Percentiles rank a stretch among this genome's conserved stretches.
Evolutionary conservation across 2,329 filamentous ascomycete genomes (phyloP).

Genomic region (Fusarium hainanense): DNA sequence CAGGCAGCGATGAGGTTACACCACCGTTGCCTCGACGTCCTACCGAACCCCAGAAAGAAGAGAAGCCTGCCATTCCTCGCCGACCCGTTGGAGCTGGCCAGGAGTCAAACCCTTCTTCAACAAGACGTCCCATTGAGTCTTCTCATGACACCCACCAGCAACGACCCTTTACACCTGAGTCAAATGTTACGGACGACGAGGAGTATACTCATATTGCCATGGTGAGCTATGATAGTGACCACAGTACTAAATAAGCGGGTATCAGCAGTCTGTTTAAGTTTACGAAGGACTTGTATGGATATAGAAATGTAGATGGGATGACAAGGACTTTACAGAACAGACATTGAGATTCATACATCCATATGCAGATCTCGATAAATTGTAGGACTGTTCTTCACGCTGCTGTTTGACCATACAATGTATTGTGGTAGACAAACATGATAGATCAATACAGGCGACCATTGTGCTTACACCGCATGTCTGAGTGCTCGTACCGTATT

Average conservation of each 20-base stretch:
- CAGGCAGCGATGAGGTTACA: neutral
- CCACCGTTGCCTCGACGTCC: slow-evolving; percentile 33
- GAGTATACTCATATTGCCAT: slow-evolving; percentile 53
- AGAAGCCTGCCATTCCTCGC: slow-evolving; percentile 25
- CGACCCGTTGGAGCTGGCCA: slow-evolving; percentile 20
- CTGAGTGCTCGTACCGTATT: neutral
- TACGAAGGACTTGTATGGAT: neutral
- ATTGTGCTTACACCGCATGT: neutral
- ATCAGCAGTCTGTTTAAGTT: neutral
- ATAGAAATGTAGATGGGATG: neutral
- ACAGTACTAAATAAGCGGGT: slow-evolving; percentile 14
- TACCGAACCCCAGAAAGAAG: slow-evolving; percentile 14
- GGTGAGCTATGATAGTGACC: slow-evolving; percentile 51
- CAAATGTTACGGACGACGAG: slow-evolving; percentile 49
- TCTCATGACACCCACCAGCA: slow-evolving; percentile 13
- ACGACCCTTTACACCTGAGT: slow-evolving; percentile 44
- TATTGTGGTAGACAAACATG: neutral
- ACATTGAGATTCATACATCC: neutral
- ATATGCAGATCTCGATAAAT: neutral
- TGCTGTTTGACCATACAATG: neutral
- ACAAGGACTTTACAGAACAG: neutral
- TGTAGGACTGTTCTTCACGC: neutral
- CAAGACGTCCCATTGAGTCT: slow-evolving; percentile 31
- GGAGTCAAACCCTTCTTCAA: slow-evolving; percentile 29
- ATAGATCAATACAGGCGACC: neutral